These are phyloP conservation scores for Talaromyces liani DNA, from an alignment of 495 filamentous ascomycete genomes.

Conservation along the genomic window DNA sequence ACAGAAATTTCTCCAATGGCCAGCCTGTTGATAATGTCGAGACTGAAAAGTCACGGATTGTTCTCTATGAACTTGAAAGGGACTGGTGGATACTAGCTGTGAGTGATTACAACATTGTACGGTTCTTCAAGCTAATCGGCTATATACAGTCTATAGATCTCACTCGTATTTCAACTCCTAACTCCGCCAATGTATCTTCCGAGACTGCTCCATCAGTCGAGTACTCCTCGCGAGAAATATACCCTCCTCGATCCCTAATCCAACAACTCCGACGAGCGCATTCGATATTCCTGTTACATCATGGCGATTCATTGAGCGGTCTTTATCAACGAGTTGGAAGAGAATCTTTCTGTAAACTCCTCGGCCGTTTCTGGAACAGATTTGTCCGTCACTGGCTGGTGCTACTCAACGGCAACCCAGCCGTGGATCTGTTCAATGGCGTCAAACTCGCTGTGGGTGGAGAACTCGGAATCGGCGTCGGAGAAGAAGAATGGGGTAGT, in stretches of 20 bases:
- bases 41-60: conserved; percentile 77
- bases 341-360: conserved; percentile 49
- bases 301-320: conserved; percentile 59
- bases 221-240: conserved; percentile 84
- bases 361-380: conserved; percentile 77
- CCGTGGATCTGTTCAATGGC: conserved; percentile 67
- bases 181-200: conserved; percentile 15
- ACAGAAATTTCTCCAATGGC: conserved; percentile 69
- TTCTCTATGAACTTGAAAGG: conserved; percentile 76
- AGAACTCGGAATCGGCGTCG: conserved; percentile 61
- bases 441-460: conserved; percentile 88
- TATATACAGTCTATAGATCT: conserved; percentile 59
- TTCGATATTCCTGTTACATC: conserved; percentile 78
- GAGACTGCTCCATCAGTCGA: conserved; percentile 35
- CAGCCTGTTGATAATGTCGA: conserved; percentile 76
- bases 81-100: conserved; percentile 96
- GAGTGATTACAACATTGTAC: conserved; percentile 11
- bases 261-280: conserved; percentile 79
- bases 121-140: not conserved
- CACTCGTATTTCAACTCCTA: conserved; percentile 42
- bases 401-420: conserved; percentile 81
- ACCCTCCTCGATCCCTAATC: conserved; percentile 68
- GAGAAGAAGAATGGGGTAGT: conserved; percentile 88
- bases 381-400: conserved; percentile 84
- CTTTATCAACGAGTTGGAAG: conserved; percentile 57